Evolutionary conservation across 768 basidiomycete genomes (phyloP), one percentile per base, ranked within the genome.

Genomic region (Porphyrellus cyaneotinctus): DNA sequence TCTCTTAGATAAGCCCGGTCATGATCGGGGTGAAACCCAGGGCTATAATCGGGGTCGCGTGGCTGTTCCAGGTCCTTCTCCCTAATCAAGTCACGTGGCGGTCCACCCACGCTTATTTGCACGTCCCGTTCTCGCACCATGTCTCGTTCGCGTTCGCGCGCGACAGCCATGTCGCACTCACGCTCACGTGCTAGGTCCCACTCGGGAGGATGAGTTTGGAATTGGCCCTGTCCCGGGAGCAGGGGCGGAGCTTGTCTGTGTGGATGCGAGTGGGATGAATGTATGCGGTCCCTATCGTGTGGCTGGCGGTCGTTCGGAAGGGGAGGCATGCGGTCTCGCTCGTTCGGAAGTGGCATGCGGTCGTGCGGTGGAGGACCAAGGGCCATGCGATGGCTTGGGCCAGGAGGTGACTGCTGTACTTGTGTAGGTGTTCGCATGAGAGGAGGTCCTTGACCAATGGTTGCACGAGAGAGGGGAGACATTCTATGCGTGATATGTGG

Each of bases 141-240:
- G 8, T 68, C 64, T 31, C 62, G 64, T 33, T 67, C 66, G 17
- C 64, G 64, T 22, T 63, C 65, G 20, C 60, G 58, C 43, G 33
- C 43, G 20, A 53, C 38, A n/a, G 39, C 49, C 37, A 57, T 43
- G 44, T 56, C 65, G 15, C 54, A 54, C 6, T 68, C 68, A 1
- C 62, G 63, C 10, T 70, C 67, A 0, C 67, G 57, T 4, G 44
- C 46, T 14, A 51, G 38, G 18, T 67, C 66, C 66, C 66, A 68
- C 10, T 67, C 66, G 4, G 66, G 58, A 24, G 67, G 62, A 33
- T 63, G 61, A 0, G 61, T 30, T 38, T 67, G 69, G 50, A 69
- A 70, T 36, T 69, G 65, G 36, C 69, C 61, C 39, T 70, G 68
- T 5, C 69, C 67, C 0, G 69, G 67, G 14, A 68, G 60, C 6